Conservation (phyloP, 2,329 filamentous ascomycete genomes). For the Sarocladiaceae sp. region DNA sequence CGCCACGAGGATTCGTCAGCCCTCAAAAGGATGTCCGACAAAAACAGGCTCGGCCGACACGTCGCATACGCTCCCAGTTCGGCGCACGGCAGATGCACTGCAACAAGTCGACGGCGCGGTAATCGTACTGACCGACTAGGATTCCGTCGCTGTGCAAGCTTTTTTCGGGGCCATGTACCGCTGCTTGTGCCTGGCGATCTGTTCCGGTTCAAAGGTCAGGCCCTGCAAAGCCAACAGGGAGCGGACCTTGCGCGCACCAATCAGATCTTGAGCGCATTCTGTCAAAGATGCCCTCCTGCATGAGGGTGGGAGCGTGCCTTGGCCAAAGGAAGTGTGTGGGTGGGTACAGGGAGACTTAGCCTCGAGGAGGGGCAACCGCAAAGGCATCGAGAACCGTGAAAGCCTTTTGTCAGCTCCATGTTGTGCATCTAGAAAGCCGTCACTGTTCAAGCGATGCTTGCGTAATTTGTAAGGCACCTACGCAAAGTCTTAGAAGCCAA, state of each 20-base stretch:
- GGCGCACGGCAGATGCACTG: background rate
- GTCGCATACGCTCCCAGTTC: background rate
- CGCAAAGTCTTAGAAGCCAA: too few relatives aligned
- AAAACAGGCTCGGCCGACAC: background rate
- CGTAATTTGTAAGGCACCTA: too few relatives aligned
- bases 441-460: too few relatives aligned
- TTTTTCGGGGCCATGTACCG: slow-evolving; percentile 1
- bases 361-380: background rate
- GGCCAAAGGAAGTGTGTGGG: background rate
- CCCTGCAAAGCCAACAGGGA: slow-evolving; percentile 5
- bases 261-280: slow-evolving; percentile 7
- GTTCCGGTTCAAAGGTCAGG: background rate
- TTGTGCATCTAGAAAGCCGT: background rate
- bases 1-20: background rate
- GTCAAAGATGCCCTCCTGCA: background rate
- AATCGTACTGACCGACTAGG: background rate
- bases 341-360: background rate
- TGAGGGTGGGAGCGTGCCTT: background rate
- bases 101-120: background rate
- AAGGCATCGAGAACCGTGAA: background rate
- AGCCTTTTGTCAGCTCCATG: background rate
- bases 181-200: slow-evolving; percentile 11
- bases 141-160: background rate
- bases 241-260: background rate
- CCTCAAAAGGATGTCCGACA: background rate